These are phyloP conservation scores for Monilinia vaccinii-corymbosi DNA, from an alignment of 2,329 filamentous ascomycete genomes.

Conservation along the genomic window DNA sequence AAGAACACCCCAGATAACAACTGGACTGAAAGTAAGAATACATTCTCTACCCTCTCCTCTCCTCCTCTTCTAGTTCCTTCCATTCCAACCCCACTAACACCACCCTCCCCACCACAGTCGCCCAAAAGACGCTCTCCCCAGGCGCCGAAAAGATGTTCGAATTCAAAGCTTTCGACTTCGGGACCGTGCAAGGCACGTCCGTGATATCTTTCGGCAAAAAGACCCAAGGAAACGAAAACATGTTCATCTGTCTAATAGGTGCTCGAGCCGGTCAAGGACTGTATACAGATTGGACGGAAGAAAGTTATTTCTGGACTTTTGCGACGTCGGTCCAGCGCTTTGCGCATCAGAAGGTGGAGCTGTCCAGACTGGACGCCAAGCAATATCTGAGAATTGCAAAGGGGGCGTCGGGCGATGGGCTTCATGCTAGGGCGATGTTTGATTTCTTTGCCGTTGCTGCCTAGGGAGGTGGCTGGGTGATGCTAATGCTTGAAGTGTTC, in stretches of 20 bases:
- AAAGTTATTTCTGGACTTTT: neutral
- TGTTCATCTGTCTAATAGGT: neutral
- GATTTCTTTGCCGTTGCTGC: neutral
- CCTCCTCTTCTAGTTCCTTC: accelerated
- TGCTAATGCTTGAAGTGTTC: neutral
- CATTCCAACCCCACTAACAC: neutral
- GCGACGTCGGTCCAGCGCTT: neutral
- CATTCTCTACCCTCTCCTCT: neutral
- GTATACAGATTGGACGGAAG: neutral
- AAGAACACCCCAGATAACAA: neutral
- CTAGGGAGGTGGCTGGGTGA: neutral
- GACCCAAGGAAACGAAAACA: neutral
- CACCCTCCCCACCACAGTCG: neutral
- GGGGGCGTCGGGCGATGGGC: neutral
- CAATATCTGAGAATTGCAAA: neutral
- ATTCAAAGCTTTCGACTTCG: neutral
- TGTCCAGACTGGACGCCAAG: neutral
- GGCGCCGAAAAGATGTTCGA: neutral
- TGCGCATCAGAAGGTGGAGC: neutral
- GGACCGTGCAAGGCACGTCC: neutral
- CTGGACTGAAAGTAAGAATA: neutral
- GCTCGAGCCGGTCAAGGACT: neutral
- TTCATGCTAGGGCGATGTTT: neutral
- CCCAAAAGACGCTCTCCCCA: neutral
- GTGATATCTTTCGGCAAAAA: neutral